Percentiles rank a stretch among this genome's conserved stretches.
These are phyloP conservation scores for Pyrenophora teres DNA, from an alignment of 2,329 filamentous ascomycete genomes.

Conservation along the genomic window DNA sequence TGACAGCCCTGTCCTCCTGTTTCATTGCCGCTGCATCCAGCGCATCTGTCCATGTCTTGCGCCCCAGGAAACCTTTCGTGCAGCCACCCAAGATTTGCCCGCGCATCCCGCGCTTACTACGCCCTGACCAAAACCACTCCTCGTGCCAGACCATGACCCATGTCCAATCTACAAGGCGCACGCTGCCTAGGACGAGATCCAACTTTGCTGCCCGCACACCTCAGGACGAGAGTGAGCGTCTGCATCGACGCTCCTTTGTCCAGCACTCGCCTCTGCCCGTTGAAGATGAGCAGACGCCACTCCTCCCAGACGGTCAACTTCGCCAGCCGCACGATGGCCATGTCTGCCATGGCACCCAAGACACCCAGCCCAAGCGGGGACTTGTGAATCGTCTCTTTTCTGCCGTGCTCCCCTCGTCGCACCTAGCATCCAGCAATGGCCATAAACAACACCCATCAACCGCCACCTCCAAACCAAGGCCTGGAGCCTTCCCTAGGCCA, in stretches of 20 bases:
- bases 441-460: conserved; percentile 30
- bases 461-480: conserved; percentile 36
- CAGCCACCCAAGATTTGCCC: not conserved
- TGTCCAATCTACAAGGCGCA: conserved; percentile 30
- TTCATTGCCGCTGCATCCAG: conserved; percentile 2
- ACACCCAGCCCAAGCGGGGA: conserved; percentile 12
- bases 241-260: conserved; percentile 48
- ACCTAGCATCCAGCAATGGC: conserved; percentile 12
- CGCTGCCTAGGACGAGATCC: conserved; percentile 42
- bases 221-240: conserved; percentile 51
- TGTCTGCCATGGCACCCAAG: not conserved
- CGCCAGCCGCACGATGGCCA: conserved; percentile 27
- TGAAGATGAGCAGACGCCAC: conserved; percentile 39
- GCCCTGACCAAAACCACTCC: conserved; percentile 11
- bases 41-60: conserved; percentile 6
- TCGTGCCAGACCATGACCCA: conserved; percentile 14
- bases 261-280: conserved; percentile 32
- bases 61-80: not conserved
- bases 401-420: conserved; percentile 21
- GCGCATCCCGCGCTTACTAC: conserved; percentile 8
- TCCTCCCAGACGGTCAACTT: conserved; percentile 21
- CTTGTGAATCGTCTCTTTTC: conserved; percentile 34
- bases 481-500: conserved; percentile 48
- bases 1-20: not conserved
- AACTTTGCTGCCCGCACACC: conserved; percentile 55